A percentile compares a stretch with the other conserved stretches of the same genome.
These are phyloP conservation scores for Hemisphaericaspora nanyangensis DNA, from an alignment of 805 yeast genomes.

Conservation along the genomic window DNA sequence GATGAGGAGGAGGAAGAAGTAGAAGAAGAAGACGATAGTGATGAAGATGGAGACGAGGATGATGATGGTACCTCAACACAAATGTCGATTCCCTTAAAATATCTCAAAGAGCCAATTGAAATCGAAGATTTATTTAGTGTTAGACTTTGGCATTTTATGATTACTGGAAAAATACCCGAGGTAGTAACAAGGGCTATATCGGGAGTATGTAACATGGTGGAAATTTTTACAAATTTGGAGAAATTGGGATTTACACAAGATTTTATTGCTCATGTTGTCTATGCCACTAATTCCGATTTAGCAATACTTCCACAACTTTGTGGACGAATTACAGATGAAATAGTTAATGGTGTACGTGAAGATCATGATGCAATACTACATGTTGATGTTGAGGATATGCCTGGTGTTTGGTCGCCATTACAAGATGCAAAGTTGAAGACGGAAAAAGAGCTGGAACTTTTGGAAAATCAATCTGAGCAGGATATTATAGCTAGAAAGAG, in stretches of 20 bases:
- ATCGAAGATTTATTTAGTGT: too few species aligned
- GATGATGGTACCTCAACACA: too few species aligned
- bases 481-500: not conserved
- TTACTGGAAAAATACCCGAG: too few species aligned
- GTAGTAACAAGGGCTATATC: not conserved
- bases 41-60: not conserved
- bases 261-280: conserved; percentile 16
- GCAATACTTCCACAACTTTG: not conserved
- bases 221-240: conserved; percentile 6
- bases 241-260: conserved; percentile 16
- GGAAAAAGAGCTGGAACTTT: not conserved
- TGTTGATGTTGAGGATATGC: not conserved
- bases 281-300: conserved; percentile 12
- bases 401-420: not conserved
- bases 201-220: conserved; percentile 1
- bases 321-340: not conserved
- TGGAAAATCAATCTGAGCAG: not conserved
- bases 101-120: too few species aligned
- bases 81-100: too few species aligned
- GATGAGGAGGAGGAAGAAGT: not conserved
- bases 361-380: too few species aligned
- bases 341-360: not conserved
- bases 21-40: not conserved
- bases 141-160: too few species aligned
- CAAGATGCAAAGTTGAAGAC: not conserved